phyloP scores from a whole-genome alignment of 1,139 yeast species.

The Scheffersomyces cryptocercus region DNA sequence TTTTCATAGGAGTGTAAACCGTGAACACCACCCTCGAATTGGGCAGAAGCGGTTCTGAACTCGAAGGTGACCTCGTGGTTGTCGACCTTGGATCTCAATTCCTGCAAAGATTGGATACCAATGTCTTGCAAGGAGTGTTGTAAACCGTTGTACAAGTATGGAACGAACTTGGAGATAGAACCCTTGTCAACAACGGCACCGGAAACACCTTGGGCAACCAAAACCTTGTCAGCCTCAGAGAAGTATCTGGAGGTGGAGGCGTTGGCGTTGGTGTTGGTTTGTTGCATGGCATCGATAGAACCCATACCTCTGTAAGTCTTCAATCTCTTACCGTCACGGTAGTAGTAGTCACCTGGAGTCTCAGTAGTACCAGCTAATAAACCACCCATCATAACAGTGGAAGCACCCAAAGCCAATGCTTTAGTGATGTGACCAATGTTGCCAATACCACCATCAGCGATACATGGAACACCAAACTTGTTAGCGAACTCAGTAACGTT shows the following conservation, averaged over 20 bases:
- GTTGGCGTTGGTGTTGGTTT: constrained; percentile 82
- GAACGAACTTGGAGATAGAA: constrained; percentile 87
- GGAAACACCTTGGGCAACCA: constrained; percentile 98
- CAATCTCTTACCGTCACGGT: constrained; percentile 96
- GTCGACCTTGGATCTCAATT: constrained; percentile 65
- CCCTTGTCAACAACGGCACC: constrained; percentile 98
- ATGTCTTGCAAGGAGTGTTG: constrained; percentile 99
- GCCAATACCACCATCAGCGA: constrained; percentile 99
- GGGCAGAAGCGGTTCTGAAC: constrained; percentile 98
- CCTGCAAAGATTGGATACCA: constrained; percentile 72
- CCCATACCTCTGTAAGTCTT: constrained; percentile 99
- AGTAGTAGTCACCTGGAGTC: constrained; percentile 98
- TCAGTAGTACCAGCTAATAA: constrained; percentile 98
- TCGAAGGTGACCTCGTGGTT: constrained; percentile 85
- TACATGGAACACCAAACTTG: constrained; percentile 91
- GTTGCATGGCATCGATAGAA: constrained; percentile 98
- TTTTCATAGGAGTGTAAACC: constrained; percentile 96
- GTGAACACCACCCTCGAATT: constrained; percentile 97
- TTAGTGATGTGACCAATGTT: constrained; percentile 98
- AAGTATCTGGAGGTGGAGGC: constrained; percentile 98
- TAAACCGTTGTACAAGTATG: constrained; percentile 91
- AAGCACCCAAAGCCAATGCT: constrained; percentile 96
- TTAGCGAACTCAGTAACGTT: constrained; percentile 85
- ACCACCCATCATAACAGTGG: constrained; percentile 99
- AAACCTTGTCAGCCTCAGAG: constrained; percentile 91